Percentiles rank a stretch among this genome's conserved stretches.
Conservation (phyloP, 495 filamentous ascomycete species). For the Xylaria intraflava region DNA sequence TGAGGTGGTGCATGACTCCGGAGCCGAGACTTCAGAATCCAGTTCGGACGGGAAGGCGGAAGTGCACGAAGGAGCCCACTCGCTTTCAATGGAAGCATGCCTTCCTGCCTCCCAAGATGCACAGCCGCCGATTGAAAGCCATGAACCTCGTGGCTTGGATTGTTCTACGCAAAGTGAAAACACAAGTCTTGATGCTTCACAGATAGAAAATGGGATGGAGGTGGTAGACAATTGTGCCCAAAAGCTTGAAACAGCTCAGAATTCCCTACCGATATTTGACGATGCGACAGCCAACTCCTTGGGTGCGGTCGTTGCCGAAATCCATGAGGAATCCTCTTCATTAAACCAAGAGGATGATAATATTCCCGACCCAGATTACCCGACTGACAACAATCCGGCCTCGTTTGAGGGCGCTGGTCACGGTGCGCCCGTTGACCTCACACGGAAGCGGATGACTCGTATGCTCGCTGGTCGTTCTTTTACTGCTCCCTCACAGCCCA, state of each 20-base stretch:
- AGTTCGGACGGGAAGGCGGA: neutral
- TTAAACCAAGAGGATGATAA: neutral
- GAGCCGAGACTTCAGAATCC: neutral
- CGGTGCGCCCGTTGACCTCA: conserved; percentile 9
- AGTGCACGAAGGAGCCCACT: neutral
- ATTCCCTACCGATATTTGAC: neutral
- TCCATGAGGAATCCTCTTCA: neutral
- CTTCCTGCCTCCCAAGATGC: neutral
- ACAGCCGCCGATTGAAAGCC: neutral
- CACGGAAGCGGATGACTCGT: conserved; percentile 9
- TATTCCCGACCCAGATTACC: neutral
- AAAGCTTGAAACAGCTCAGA: neutral
- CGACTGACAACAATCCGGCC: neutral
- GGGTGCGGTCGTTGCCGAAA: neutral
- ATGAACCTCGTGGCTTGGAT: neutral
- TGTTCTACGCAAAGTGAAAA: neutral
- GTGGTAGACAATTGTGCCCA: neutral
- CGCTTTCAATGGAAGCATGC: neutral
- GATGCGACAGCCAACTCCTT: neutral
- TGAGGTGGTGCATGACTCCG: neutral
- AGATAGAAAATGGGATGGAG: neutral
- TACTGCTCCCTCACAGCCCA: conserved; percentile 30
- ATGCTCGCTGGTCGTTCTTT: conserved; percentile 28
- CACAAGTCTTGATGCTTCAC: neutral
- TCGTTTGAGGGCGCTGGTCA: conserved; percentile 9